Base-by-base conservation (phyloP, 192 early-diverging fungal species). In the Podochytrium sp. region DNA sequence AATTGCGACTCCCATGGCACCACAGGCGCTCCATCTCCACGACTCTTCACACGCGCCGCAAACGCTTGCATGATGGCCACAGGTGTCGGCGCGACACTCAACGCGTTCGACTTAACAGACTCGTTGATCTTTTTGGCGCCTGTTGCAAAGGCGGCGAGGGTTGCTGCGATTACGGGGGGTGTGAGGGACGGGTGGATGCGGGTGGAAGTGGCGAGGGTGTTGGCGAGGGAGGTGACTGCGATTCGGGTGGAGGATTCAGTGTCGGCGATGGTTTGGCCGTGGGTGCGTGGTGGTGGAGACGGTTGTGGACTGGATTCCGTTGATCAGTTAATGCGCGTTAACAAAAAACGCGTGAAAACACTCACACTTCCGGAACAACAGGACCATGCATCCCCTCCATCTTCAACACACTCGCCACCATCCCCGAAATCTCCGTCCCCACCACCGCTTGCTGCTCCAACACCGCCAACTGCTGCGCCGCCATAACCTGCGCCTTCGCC, bases 101-200 rank as follows among this genome's bases (percentile, higher is more conserved):
- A 10, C 5, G 72, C 6, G n/a, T 39, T 39, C 1, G 10, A 38
- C 18, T 47, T 37, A 2, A 65, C 60, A 14, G 59, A 39, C 1
- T 62, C 72, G 49, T 51, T 74, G 61, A 74, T 74, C 25, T 64
- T 62, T 65, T 74, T 74, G 33, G 61, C 49, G 23, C 72, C 72
- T 16, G 29, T 20, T 41, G 59, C 60, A 38, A 74, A 56, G 4
- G 72, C 72, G 25, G 72, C 62, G 16, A 74, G 38, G 6, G 72
- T 53, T 1, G 72, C 59, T 6, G 72, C 59, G 3, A 74, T 51
- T 5, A 65, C 42, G 16, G 59, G 39, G 12, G 72, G 72, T 10
- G 60, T 55, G 4, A 55, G 1, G 4, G 41, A 18, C 27, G 39
- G 35, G 32, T 64, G 63, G 3, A 35, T 25, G 23, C 42, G 59